A percentile compares a stretch with the other conserved stretches of the same genome.
Evolutionary conservation across 208 protist genomes (phyloP).

Genomic region (Wallacemonas sp.): DNA sequence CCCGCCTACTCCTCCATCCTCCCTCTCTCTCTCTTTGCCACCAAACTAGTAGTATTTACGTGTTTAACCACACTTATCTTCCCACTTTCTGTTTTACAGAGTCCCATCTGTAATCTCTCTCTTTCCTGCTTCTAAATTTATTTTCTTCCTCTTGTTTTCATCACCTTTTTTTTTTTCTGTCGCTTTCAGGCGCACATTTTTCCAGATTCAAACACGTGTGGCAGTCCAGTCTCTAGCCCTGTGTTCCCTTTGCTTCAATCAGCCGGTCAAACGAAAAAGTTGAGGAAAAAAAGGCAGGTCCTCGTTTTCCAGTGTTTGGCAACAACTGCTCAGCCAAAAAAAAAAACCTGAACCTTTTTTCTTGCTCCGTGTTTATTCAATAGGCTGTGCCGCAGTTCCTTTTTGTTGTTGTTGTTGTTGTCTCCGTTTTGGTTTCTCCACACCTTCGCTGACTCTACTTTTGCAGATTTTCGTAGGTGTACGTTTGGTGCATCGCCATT

Average conservation of each 20-base stretch:
- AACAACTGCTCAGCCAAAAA: background rate
- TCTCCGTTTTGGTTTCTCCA: too few relatives aligned
- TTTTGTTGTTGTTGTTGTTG: too few relatives aligned
- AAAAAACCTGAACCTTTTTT: background rate
- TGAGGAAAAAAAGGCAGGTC: background rate
- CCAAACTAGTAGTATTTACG: background rate
- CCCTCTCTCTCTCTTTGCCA: background rate
- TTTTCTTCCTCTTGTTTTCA: constrained; percentile 15
- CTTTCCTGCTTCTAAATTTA: background rate
- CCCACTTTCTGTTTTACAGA: constrained; percentile 19
- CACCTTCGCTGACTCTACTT: too few relatives aligned
- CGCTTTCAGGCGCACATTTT: background rate
- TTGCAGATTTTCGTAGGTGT: too few relatives aligned
- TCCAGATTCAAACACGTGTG: background rate
- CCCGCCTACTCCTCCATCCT: too few relatives aligned
- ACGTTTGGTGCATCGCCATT: too few relatives aligned
- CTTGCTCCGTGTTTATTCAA: background rate
- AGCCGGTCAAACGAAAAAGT: background rate
- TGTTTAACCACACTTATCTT: too few relatives aligned
- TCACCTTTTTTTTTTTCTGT: constrained; percentile 19
- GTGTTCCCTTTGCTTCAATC: background rate
- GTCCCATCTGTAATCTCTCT: constrained; percentile 8
- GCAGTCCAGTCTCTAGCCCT: background rate
- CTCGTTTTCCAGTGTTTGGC: background rate
- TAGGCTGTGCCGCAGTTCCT: background rate